Base-by-base conservation (phyloP, 208 protist genomes). In the Trypanosoma cruzi region DNA sequence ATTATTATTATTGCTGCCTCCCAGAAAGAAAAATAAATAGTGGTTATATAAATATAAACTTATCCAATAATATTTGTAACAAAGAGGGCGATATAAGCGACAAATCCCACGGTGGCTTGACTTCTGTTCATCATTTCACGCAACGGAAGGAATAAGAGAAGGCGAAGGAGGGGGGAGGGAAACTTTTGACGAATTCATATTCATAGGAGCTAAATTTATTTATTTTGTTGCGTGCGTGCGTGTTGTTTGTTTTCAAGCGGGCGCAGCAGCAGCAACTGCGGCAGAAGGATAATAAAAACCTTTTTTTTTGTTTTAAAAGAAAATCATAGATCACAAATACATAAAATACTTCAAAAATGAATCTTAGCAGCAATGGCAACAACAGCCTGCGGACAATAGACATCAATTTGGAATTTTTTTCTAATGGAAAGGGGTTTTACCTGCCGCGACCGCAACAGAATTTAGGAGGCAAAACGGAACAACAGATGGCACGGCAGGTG, bases 371-470 rank as follows among this genome's bases (percentile, higher is more conserved):
- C 7, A 68, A 46, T 20, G 48, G 20, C 46, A 53, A 37, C 28
- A 32, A 14, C 18, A 32, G 42, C 22, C 63, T 75, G 42, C 54
- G 29, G 0, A 16, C 14, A 14, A 36, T 75, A 48, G 70, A 75
- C 36, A 46, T 69, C 42, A 75, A 75, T 62, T n/a, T 65, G 20
- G 40, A 50, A 8, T n/a, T 0, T 13, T 55, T 34, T 44, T 0
- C 24, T 2, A 4, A 52, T 14, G 26, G 16, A 5, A 58, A 64
- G 36, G 11, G 22, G 13, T 34, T 65, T 34, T 22, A 26, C 0
- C 18, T 65, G 7, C 58, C 67, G 34, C 1, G 61, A n/a, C 56
- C 66, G 11, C 22, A n/a, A 0, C 36, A 14, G 37, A 3, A 3
- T 26, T 11, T 7, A 31, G 11, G 16, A 26, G 18, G 26, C 37